A percentile compares a stretch with the other conserved stretches of the same genome.
phyloP scores from a whole-genome alignment of 1,139 yeast genomes.

The Saccharomyces hybrid region DNA sequence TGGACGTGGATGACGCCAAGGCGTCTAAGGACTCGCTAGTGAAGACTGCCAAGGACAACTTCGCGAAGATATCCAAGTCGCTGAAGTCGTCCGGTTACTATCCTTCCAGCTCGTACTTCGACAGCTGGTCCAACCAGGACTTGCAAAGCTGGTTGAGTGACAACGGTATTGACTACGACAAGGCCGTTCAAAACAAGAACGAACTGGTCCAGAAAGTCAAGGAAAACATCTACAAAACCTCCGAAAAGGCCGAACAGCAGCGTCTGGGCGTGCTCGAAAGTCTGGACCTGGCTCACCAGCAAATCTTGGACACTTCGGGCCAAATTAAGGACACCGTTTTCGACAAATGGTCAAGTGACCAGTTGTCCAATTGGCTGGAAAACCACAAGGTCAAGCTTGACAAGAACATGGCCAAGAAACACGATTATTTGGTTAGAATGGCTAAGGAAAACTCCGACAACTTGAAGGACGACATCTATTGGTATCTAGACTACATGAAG shows the following conservation, averaged over 20 bases:
- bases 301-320: slow-evolving; percentile 37
- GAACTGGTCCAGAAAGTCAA: slow-evolving; percentile 39
- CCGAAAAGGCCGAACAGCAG: slow-evolving; percentile 33
- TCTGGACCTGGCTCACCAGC: slow-evolving; percentile 33
- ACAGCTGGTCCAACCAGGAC: slow-evolving; percentile 40
- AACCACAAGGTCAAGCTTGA: slow-evolving; percentile 37
- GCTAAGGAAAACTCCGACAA: slow-evolving; percentile 35
- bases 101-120: slow-evolving; percentile 45
- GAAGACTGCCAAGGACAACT: slow-evolving; percentile 34
- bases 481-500: slow-evolving; percentile 33
- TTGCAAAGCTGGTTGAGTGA: slow-evolving; percentile 42
- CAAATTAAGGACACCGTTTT: slow-evolving; percentile 39
- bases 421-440: slow-evolving; percentile 33
- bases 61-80: slow-evolving; percentile 33
- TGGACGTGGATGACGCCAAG: slow-evolving; percentile 30
- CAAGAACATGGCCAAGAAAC: slow-evolving; percentile 30
- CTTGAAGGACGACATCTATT: slow-evolving; percentile 35
- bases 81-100: slow-evolving; percentile 39
- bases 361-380: slow-evolving; percentile 41
- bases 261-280: slow-evolving; percentile 36
- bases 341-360: slow-evolving; percentile 41
- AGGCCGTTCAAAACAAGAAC: slow-evolving; percentile 35
- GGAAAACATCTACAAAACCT: slow-evolving; percentile 38
- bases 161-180: slow-evolving; percentile 37
- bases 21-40: slow-evolving; percentile 35